phyloP scores from a whole-genome alignment of 2,329 filamentous ascomycete genomes.

The Fusarium tupiense region DNA sequence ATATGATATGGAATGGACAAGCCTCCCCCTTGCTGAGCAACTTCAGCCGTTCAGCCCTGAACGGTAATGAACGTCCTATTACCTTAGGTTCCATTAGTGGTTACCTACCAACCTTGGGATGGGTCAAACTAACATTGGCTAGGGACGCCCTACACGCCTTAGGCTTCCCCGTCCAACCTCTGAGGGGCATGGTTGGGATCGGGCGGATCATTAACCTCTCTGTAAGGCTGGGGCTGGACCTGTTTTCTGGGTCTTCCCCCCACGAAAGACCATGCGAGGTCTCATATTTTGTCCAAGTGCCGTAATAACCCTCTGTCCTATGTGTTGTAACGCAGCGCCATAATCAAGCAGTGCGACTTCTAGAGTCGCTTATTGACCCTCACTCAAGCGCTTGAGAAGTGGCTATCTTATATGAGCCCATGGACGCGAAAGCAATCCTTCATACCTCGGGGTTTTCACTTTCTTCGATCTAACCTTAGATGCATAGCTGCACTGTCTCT shows the following conservation, averaged over 20 bases:
- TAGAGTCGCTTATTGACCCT: background rate
- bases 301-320: background rate
- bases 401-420: background rate
- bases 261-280: background rate
- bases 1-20: conserved; percentile 18
- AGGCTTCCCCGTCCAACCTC: conserved; percentile 14
- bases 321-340: background rate
- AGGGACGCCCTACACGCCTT: background rate
- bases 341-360: background rate
- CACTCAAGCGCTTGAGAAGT: background rate
- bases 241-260: conserved; percentile 13
- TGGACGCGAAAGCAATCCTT: background rate
- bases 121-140: conserved; percentile 5
- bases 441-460: background rate
- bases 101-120: background rate
- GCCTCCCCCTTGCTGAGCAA: conserved; percentile 12
- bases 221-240: conserved; percentile 19
- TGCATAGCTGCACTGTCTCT: background rate
- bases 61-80: conserved; percentile 1
- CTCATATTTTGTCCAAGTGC: conserved; percentile 4
- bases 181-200: background rate
- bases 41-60: conserved; percentile 32
- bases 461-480: background rate
- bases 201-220: conserved; percentile 19
- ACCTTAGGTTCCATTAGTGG: background rate